Evolutionary conservation across 345 rosid species (phyloP).

Genomic region (Barbarea vulgaris): DNA sequence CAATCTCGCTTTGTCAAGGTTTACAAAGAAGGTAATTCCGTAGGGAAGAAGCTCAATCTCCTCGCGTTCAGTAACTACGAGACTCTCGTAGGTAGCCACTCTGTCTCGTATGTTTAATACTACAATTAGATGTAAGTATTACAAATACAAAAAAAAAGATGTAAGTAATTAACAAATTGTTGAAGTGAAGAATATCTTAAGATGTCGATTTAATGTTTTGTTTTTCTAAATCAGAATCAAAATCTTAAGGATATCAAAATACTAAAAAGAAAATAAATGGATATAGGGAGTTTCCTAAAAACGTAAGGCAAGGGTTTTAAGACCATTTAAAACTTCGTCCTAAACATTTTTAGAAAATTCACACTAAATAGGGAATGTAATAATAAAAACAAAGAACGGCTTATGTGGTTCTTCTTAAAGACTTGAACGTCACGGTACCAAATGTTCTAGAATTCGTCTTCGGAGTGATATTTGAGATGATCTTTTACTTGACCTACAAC

Average conservation of each 20-base stretch:
- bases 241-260: neutral
- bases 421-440: too few relatives aligned
- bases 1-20: neutral
- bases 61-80: neutral
- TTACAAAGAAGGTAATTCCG: neutral
- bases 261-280: neutral
- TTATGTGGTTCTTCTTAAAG: too few relatives aligned
- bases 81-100: neutral
- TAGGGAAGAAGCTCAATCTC: neutral
- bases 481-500: too few relatives aligned
- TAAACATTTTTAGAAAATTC: too few relatives aligned
- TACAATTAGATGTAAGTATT: neutral
- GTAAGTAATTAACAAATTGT: too few relatives aligned
- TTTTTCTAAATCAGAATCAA: neutral
- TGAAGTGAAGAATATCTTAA: neutral
- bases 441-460: too few relatives aligned
- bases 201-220: too few relatives aligned
- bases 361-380: too few relatives aligned
- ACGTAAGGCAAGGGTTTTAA: neutral
- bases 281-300: neutral
- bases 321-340: neutral
- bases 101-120: neutral
- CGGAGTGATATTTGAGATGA: too few relatives aligned
- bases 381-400: too few relatives aligned
- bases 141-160: too few relatives aligned